Conservation (phyloP, 2,329 filamentous ascomycete genomes). For the Pseudocercospora crystallina region DNA sequence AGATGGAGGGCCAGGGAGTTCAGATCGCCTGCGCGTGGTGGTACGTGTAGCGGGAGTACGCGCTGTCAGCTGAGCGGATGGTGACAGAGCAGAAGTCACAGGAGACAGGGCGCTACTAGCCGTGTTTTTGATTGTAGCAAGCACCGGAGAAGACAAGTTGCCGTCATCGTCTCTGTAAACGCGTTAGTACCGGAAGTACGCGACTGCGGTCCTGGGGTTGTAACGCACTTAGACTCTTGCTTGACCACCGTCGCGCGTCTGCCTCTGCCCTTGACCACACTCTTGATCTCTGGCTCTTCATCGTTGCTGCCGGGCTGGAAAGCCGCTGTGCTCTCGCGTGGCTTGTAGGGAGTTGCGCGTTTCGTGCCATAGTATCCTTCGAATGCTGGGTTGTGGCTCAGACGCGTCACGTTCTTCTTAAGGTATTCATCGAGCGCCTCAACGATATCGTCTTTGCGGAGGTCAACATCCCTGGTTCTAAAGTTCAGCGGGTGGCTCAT, state of each 20-base stretch:
- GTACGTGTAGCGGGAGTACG: constrained; percentile 27
- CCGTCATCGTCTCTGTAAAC: constrained; percentile 21
- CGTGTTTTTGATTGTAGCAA: constrained; percentile 8
- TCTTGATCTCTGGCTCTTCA: constrained; percentile 30
- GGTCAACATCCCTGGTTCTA: constrained; percentile 47
- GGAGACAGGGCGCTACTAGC: constrained; percentile 19
- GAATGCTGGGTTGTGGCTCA: constrained; percentile 64
- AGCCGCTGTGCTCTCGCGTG: constrained; percentile 29
- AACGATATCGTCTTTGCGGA: constrained; percentile 80
- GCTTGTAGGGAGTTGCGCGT: constrained; percentile 54
- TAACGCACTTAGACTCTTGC: constrained; percentile 35
- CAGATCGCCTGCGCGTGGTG: constrained; percentile 19
- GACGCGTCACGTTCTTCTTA: constrained; percentile 64
- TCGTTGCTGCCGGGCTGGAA: constrained; percentile 24
- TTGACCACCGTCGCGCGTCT: constrained; percentile 37
- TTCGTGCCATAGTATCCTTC: constrained; percentile 68
- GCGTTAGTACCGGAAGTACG: constrained; percentile 3
- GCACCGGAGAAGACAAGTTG: constrained; percentile 19
- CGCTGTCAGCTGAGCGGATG: constrained; percentile 27
- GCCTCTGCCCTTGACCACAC: constrained; percentile 29
- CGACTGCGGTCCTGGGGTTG: neutral
- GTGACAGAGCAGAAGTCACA: constrained; percentile 18
- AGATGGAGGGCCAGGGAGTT: constrained; percentile 65
- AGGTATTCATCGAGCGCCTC: constrained; percentile 71
- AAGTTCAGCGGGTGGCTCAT: neutral